A percentile compares a stretch with the other conserved stretches of the same genome.
Conservation (phyloP, 1,284 basidiomycete genomes). For the Ganoderma leucocontextum region DNA sequence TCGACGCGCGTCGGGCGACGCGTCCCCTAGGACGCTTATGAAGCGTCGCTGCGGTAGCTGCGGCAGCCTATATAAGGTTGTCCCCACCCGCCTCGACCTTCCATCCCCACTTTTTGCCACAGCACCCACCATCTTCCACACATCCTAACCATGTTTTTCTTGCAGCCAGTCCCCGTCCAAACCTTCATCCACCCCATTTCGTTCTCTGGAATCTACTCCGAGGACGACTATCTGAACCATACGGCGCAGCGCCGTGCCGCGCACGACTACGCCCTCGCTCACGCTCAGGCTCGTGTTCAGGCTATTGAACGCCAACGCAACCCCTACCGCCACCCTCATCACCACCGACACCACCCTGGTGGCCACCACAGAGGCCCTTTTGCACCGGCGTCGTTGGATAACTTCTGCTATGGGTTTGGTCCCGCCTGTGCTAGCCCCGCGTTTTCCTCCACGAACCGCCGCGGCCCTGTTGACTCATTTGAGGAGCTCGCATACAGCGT, state of each 20-base stretch:
- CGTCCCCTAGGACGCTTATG: slow-evolving; percentile 22
- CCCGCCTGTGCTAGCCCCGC: not conserved
- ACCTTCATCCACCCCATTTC: slow-evolving; percentile 9
- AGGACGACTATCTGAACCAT: slow-evolving; percentile 27
- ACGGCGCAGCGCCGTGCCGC: slow-evolving; percentile 27
- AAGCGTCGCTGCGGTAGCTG: slow-evolving; percentile 6
- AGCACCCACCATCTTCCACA: slow-evolving; percentile 15
- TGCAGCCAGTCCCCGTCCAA: slow-evolving; percentile 29
- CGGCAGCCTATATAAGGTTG: slow-evolving; percentile 19
- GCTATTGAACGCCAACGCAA: slow-evolving; percentile 22
- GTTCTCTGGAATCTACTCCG: slow-evolving; percentile 12
- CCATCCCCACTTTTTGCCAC: slow-evolving; percentile 9
- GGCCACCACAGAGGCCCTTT: not conserved
- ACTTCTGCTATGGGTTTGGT: not conserved
- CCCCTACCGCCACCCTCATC: slow-evolving; percentile 9
- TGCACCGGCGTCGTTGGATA: no score
- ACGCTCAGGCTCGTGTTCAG: slow-evolving; percentile 31
- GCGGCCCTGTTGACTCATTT: not conserved
- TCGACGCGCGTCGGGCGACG: slow-evolving; percentile 31
- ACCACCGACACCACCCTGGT: not conserved
- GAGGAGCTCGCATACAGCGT: slow-evolving; percentile 21
- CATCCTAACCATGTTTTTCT: slow-evolving; percentile 32
- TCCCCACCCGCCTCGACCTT: not conserved
- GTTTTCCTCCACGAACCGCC: not conserved
- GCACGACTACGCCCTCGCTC: slow-evolving; percentile 30